Evolutionary conservation across 768 basidiomycete species (phyloP).

Genomic region (Tephrocybe sp.): DNA sequence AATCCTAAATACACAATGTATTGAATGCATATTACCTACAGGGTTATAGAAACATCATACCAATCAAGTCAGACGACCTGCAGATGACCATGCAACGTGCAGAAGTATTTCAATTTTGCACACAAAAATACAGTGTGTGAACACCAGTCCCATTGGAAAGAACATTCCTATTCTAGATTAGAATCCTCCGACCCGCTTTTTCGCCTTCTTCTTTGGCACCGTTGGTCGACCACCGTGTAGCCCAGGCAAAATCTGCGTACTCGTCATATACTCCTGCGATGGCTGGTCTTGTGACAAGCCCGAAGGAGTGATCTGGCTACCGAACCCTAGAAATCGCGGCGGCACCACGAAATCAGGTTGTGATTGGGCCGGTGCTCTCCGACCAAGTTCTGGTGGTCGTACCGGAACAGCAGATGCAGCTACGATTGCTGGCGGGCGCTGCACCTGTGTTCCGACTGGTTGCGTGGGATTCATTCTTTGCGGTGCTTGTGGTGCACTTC

Average conservation of each 20-base stretch:
- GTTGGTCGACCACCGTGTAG: conserved; percentile 63
- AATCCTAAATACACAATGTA: too few species aligned
- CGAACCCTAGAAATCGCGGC: conserved; percentile 7
- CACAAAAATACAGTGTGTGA: too few species aligned
- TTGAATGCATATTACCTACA: too few species aligned
- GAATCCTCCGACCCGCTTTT: conserved; percentile 78
- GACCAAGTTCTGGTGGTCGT: conserved; percentile 13
- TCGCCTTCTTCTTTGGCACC: conserved; percentile 55
- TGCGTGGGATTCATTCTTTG: neutral
- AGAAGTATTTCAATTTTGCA: neutral
- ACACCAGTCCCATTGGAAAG: too few species aligned
- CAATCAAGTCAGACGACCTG: too few species aligned
- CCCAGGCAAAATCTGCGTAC: conserved; percentile 74
- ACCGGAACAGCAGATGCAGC: conserved; percentile 26
- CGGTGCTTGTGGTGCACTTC: conserved; percentile 20
- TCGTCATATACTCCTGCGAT: conserved; percentile 50
- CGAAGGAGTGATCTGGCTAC: conserved; percentile 10
- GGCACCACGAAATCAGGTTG: conserved; percentile 11
- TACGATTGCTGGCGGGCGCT: conserved; percentile 41
- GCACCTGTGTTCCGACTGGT: conserved; percentile 8
- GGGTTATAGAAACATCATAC: too few species aligned
- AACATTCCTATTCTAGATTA: conserved; percentile 28
- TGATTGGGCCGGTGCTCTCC: conserved; percentile 12
- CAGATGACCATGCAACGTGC: too few species aligned
- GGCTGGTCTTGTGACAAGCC: conserved; percentile 12